Evolutionary conservation across 805 yeast species (phyloP).

Genomic region (Priceomyces medius): DNA sequence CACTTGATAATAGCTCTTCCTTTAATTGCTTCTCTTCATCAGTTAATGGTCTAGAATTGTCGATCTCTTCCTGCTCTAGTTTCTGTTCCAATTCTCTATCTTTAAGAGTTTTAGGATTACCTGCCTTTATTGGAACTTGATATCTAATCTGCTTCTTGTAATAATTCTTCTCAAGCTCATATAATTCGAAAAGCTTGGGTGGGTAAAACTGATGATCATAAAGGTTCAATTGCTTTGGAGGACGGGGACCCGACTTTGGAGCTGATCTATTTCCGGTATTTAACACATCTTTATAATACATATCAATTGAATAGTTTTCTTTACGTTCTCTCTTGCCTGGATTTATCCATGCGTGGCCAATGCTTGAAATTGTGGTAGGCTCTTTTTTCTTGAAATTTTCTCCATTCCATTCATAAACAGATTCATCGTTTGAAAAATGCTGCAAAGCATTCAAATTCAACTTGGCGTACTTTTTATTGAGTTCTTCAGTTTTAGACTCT

Average conservation of each 20-base stretch:
- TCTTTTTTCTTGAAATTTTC: slow-evolving; percentile 72
- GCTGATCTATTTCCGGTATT: slow-evolving; percentile 63
- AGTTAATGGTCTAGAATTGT: slow-evolving; percentile 75
- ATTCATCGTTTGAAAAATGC: slow-evolving; percentile 63
- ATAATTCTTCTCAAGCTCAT: slow-evolving; percentile 78
- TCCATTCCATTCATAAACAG: slow-evolving; percentile 87
- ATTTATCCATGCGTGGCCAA: slow-evolving; percentile 69
- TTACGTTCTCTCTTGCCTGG: slow-evolving; percentile 84
- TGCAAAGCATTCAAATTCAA: slow-evolving; percentile 77
- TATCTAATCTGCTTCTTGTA: slow-evolving; percentile 67
- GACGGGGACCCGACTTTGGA: slow-evolving; percentile 62
- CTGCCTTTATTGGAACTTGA: slow-evolving; percentile 61
- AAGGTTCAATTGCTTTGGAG: slow-evolving; percentile 79
- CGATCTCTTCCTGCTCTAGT: slow-evolving; percentile 70
- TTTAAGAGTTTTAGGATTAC: slow-evolving; percentile 36
- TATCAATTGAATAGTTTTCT: slow-evolving; percentile 83
- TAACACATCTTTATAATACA: slow-evolving; percentile 78
- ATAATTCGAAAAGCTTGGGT: slow-evolving; percentile 66
- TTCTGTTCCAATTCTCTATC: slow-evolving; percentile 45
- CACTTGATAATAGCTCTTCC: slow-evolving; percentile 57
- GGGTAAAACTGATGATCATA: slow-evolving; percentile 93
- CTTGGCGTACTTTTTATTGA: slow-evolving; percentile 62
- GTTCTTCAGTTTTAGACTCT: slow-evolving; percentile 59
- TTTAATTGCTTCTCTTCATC: slow-evolving; percentile 74
- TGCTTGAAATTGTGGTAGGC: slow-evolving; percentile 46